Conservation (phyloP, 805 yeast species). For the Zygosaccharomyces rouxii region DNA sequence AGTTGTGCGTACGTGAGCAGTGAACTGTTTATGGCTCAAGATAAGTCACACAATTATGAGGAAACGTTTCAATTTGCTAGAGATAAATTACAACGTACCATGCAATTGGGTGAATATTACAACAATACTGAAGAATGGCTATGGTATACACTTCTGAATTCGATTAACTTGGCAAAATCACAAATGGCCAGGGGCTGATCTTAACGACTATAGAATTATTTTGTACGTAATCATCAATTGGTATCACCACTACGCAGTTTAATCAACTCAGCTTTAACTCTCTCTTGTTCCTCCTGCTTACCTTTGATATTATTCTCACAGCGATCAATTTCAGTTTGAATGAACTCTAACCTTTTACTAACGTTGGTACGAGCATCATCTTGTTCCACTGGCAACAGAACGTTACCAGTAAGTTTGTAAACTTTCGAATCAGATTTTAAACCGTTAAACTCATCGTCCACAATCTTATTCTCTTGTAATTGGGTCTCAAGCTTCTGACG, state of each 20-base stretch:
- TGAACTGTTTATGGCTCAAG: slow-evolving; percentile 78
- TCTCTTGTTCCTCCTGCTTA: slow-evolving; percentile 53
- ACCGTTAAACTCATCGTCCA: slow-evolving; percentile 68
- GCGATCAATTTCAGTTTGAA: slow-evolving; percentile 67
- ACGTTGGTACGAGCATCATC: slow-evolving; percentile 81
- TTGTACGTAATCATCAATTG: not conserved
- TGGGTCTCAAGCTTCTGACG: slow-evolving; percentile 92
- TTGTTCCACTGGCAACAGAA: slow-evolving; percentile 82
- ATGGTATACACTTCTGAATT: slow-evolving; percentile 59
- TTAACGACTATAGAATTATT: not conserved
- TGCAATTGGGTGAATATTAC: slow-evolving; percentile 55
- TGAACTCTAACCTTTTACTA: slow-evolving; percentile 83
- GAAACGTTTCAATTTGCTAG: slow-evolving; percentile 65
- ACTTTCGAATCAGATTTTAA: slow-evolving; percentile 69
- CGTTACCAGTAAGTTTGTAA: slow-evolving; percentile 88
- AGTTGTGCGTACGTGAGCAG: slow-evolving; percentile 66
- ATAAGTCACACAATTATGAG: slow-evolving; percentile 49
- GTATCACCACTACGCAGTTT: slow-evolving; percentile 33
- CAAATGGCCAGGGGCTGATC: slow-evolving; percentile 51
- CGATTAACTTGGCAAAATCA: slow-evolving; percentile 62
- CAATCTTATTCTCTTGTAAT: slow-evolving; percentile 88
- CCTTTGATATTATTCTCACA: slow-evolving; percentile 67
- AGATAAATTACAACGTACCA: slow-evolving; percentile 50
- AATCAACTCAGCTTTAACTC: slow-evolving; percentile 51
- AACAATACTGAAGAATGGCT: slow-evolving; percentile 71